Percentiles rank a stretch among this genome's conserved stretches.
Conservation (phyloP, 2,329 filamentous ascomycete species). For the Chrysoporthe austroafricana region DNA sequence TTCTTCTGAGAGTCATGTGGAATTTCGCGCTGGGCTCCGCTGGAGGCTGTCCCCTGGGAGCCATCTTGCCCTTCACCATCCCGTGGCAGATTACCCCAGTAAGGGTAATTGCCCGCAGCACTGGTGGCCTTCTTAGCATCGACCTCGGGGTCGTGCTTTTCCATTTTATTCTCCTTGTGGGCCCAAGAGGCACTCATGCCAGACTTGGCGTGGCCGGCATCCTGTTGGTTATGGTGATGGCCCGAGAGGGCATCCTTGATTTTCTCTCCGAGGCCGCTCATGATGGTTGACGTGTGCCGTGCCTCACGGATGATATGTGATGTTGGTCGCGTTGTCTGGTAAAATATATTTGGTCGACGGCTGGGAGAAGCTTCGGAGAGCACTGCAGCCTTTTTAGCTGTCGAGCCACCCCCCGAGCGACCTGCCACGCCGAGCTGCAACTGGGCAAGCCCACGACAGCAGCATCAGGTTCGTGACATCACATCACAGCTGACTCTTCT, state of each 20-base stretch:
- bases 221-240: constrained; percentile 6
- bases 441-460: background rate
- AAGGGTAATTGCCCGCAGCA: constrained; percentile 27
- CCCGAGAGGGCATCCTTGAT: constrained; percentile 23
- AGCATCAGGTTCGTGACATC: constrained; percentile 20
- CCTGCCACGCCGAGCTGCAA: too few relatives aligned
- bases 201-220: constrained; percentile 10
- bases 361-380: background rate
- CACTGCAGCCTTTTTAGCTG: background rate
- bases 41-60: background rate
- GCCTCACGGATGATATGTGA: background rate
- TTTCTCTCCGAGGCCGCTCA: constrained; percentile 24
- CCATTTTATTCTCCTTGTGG: background rate
- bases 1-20: background rate
- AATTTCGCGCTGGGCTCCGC: background rate
- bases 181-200: constrained; percentile 3
- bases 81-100: constrained; percentile 23
- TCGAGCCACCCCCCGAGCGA: background rate
- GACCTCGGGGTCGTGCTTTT: constrained; percentile 12
- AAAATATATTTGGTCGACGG: too few relatives aligned
- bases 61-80: constrained; percentile 7
- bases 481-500: background rate
- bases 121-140: constrained; percentile 20
- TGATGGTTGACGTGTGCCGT: constrained; percentile 3
- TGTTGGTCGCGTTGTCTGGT: background rate